These are phyloP conservation scores for Macrocystidia cucumis DNA, from an alignment of 1,284 basidiomycete species.

Conservation along the genomic window DNA sequence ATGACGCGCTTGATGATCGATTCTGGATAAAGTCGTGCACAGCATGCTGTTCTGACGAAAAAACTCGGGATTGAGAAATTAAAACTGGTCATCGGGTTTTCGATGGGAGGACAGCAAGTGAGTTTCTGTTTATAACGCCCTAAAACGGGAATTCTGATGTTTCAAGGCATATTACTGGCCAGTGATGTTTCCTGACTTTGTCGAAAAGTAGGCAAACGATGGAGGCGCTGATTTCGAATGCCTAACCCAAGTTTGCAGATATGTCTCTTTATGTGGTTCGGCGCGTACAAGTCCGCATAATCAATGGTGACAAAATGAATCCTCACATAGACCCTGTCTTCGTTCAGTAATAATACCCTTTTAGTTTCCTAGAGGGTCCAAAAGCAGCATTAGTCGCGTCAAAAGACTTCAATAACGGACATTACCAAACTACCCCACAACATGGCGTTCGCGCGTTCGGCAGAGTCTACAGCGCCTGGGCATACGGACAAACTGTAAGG, in stretches of 20 bases:
- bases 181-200: conserved; percentile 48
- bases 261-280: conserved; percentile 46
- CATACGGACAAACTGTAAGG: conserved; percentile 45
- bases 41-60: conserved; percentile 45
- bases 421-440: conserved; percentile 40
- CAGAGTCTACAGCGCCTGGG: conserved; percentile 53
- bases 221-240: background rate
- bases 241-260: conserved; percentile 22
- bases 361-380: conserved; percentile 53
- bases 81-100: conserved; percentile 47
- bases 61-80: conserved; percentile 40
- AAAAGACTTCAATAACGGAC: conserved; percentile 47
- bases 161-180: conserved; percentile 53
- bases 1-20: conserved; percentile 4
- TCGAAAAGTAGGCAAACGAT: conserved; percentile 31
- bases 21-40: conserved; percentile 34
- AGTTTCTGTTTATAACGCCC: background rate
- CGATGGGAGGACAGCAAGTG: conserved; percentile 56
- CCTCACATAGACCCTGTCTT: background rate
- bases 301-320: conserved; percentile 36
- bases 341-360: background rate
- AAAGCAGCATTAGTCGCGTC: conserved; percentile 49
- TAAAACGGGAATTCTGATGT: background rate
- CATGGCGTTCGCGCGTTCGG: conserved; percentile 47
- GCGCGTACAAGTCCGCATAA: conserved; percentile 57